These are phyloP conservation scores for Monosporascus sp. DNA, from an alignment of 2,329 filamentous ascomycete species.

Conservation along the genomic window DNA sequence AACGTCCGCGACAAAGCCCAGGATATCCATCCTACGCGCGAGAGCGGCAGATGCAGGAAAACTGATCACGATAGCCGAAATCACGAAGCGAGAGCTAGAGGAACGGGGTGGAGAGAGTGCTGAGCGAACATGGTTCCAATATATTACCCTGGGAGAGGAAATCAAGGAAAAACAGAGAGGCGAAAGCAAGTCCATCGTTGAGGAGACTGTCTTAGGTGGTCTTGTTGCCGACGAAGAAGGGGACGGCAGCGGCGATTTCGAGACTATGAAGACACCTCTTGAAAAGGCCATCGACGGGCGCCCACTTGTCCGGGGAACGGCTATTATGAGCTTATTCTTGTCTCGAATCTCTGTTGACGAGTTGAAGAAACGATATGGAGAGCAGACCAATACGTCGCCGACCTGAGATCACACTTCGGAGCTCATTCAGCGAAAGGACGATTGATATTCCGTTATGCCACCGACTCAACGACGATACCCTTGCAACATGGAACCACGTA, in stretches of 20 bases:
- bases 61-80: constrained; percentile 63
- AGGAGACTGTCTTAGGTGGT: constrained; percentile 37
- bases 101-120: constrained; percentile 22
- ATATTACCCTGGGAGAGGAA: constrained; percentile 47
- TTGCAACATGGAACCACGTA: too few species aligned
- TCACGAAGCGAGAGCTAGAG: constrained; percentile 52
- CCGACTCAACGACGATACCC: too few species aligned
- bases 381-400: constrained; percentile 37
- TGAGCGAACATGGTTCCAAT: constrained; percentile 37
- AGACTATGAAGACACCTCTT: constrained; percentile 52
- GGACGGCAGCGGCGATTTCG: constrained; percentile 45
- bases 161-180: constrained; percentile 14
- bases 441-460: too few species aligned
- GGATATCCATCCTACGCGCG: constrained; percentile 42
- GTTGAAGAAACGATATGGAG: constrained; percentile 42
- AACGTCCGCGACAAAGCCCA: constrained; percentile 21
- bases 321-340: constrained; percentile 57
- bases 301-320: constrained; percentile 39
- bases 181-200: constrained; percentile 22
- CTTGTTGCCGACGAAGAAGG: constrained; percentile 13
- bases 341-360: constrained; percentile 49
- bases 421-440: background rate
- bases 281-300: constrained; percentile 46
- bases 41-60: constrained; percentile 53
- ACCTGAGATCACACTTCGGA: background rate